Conservation (phyloP, 2,329 filamentous ascomycete genomes). For the Apiospora kogelbergensis region DNA sequence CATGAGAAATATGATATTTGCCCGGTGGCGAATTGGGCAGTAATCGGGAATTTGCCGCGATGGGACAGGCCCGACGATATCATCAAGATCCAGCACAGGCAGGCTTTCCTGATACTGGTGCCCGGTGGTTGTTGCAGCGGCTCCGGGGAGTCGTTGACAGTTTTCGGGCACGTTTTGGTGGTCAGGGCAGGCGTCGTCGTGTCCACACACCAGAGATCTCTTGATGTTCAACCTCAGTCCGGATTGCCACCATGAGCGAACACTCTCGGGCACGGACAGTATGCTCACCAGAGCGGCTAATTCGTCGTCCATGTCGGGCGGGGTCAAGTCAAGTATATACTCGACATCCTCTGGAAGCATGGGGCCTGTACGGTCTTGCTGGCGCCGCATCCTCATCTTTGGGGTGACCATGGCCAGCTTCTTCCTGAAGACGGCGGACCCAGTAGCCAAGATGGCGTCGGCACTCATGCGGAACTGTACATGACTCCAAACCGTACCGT, state of each 20-base stretch:
- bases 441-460: conserved; percentile 44
- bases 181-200: conserved; percentile 41
- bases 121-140: background rate
- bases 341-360: conserved; percentile 41
- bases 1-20: conserved; percentile 62
- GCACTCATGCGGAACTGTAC: conserved; percentile 46
- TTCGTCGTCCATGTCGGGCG: conserved; percentile 61
- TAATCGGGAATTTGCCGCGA: conserved; percentile 54
- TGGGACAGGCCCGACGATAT: conserved; percentile 15
- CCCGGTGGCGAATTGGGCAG: conserved; percentile 62
- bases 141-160: background rate
- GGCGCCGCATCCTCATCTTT: background rate
- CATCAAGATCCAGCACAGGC: conserved; percentile 17
- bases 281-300: conserved; percentile 59
- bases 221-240: conserved; percentile 38
- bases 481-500: conserved; percentile 32
- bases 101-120: background rate
- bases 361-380: background rate
- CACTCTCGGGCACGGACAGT: conserved; percentile 54
- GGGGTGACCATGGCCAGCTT: conserved; percentile 38
- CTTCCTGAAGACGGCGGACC: conserved; percentile 43
- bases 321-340: conserved; percentile 64
- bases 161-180: conserved; percentile 20
- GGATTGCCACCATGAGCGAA: conserved; percentile 55
- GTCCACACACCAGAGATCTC: conserved; percentile 41